Conservation (phyloP, 208 protist genomes). For the Histomonas meleagridis region DNA sequence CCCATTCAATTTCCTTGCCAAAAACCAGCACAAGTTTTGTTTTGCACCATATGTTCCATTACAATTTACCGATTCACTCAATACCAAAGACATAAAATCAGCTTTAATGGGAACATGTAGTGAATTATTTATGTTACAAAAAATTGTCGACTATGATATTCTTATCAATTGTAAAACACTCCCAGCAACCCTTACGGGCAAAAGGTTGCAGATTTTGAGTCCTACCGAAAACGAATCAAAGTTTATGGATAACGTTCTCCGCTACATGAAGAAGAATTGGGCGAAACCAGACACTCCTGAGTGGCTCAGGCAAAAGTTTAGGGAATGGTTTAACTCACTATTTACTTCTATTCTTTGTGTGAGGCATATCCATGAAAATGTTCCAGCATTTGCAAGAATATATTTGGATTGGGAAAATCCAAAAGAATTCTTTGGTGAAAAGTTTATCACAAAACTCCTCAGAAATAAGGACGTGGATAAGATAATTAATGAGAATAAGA, state of each 20-base stretch:
- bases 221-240: neutral
- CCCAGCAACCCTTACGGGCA: neutral
- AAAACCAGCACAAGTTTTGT: neutral
- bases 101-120: conserved; percentile 28
- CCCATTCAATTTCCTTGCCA: neutral
- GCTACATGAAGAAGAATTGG: neutral
- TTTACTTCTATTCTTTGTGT: neutral
- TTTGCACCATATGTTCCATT: conserved; percentile 24
- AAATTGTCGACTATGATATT: neutral
- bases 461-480: neutral
- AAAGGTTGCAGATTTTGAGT: neutral
- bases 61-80: neutral
- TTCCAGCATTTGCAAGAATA: neutral
- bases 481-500: neutral
- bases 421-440: neutral
- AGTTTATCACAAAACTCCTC: neutral
- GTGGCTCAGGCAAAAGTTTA: neutral
- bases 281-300: neutral
- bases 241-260: neutral
- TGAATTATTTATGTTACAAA: conserved; percentile 25
- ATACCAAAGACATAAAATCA: neutral
- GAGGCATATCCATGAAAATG: neutral
- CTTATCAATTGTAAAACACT: neutral
- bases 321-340: neutral
- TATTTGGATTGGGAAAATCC: neutral